Percentiles rank a stretch among this genome's conserved stretches.
These are phyloP conservation scores for Neurospora sp. DNA, from an alignment of 495 filamentous ascomycete species.

Conservation along the genomic window DNA sequence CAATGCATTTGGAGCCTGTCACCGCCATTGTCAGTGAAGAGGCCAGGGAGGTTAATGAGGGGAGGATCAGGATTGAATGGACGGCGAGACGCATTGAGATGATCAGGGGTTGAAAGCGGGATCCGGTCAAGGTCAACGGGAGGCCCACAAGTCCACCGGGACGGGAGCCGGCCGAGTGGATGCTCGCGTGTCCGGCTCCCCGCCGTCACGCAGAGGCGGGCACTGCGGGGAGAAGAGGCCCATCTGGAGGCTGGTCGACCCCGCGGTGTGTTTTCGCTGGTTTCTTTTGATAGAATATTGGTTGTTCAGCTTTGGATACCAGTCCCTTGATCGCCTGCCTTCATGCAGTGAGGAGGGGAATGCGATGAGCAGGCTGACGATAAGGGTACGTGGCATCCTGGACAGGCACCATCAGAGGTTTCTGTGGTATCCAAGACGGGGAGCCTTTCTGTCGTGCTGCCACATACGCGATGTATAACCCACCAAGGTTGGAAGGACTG, in stretches of 20 bases:
- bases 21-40: not conserved
- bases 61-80: not conserved
- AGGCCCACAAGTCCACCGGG: not conserved
- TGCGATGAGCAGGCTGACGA: not conserved
- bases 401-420: not conserved
- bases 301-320: not conserved
- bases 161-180: not conserved
- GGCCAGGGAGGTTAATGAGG: not conserved
- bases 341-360: not conserved
- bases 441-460: not conserved
- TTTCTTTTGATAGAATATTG: not conserved
- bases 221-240: not conserved
- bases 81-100: not conserved
- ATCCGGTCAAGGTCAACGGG: not conserved
- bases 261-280: not conserved
- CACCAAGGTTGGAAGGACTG: not conserved
- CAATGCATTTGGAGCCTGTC: not conserved
- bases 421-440: not conserved
- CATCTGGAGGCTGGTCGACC: not conserved
- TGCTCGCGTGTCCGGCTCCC: not conserved
- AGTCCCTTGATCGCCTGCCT: not conserved
- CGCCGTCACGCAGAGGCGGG: not conserved
- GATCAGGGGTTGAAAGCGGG: not conserved
- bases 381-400: not conserved
- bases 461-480: not conserved